Conservation (phyloP, 192 early-diverging fungal species). For the Mortierella hygrophila region DNA sequence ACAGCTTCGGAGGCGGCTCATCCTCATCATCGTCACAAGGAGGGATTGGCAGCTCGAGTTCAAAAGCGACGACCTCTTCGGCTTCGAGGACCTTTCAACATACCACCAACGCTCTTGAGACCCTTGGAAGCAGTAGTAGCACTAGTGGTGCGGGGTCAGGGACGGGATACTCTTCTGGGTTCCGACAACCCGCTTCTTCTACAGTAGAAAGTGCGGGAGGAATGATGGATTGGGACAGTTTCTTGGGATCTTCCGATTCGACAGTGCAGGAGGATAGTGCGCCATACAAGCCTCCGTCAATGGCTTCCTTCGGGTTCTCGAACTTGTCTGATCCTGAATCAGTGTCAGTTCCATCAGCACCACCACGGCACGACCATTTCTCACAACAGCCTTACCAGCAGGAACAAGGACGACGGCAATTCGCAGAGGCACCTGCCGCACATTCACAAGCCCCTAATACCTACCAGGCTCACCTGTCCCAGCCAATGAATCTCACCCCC, state of each 20-base stretch:
- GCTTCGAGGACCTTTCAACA: slow-evolving; percentile 40
- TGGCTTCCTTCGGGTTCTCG: slow-evolving; percentile 15
- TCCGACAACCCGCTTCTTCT: slow-evolving; percentile 5
- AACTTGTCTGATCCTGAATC: background rate
- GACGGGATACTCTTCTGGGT: background rate
- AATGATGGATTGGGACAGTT: slow-evolving; percentile 46
- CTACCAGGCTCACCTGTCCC: slow-evolving; percentile 25
- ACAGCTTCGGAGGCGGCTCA: slow-evolving; percentile 6
- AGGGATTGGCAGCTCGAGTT: slow-evolving; percentile 5
- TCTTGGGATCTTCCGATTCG: slow-evolving; percentile 44
- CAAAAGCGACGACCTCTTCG: slow-evolving; percentile 12
- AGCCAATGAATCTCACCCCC: slow-evolving; percentile 50
- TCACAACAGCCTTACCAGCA: background rate
- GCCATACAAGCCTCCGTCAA: slow-evolving; percentile 35
- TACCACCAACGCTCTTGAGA: slow-evolving; percentile 32
- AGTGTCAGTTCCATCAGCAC: background rate
- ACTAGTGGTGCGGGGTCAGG: background rate
- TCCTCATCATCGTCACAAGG: slow-evolving; percentile 2
- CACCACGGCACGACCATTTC: background rate
- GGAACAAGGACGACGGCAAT: background rate
- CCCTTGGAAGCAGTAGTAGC: slow-evolving; percentile 13
- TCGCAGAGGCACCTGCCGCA: background rate
- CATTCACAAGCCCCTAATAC: background rate
- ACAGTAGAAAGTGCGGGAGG: slow-evolving; percentile 10
- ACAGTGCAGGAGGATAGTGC: slow-evolving; percentile 14